Base-by-base conservation (phyloP, 1,284 basidiomycete genomes). In the Rhodotorula sp. region DNA sequence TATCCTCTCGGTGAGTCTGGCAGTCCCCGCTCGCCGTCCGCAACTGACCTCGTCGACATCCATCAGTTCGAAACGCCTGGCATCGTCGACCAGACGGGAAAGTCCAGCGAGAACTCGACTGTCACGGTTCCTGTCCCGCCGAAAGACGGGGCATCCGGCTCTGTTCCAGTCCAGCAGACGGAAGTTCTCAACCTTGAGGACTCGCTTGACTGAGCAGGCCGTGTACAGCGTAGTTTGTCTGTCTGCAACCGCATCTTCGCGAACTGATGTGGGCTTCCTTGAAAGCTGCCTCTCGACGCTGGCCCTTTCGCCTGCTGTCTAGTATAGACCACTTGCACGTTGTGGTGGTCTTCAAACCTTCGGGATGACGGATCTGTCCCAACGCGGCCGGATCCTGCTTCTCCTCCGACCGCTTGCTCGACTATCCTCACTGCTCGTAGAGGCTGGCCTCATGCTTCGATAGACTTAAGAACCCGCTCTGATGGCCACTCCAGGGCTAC, bases 1-100 rank as follows among this genome's bases (percentile, higher is more conserved):
- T 1, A 95, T 96, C 74, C 81, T 96, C 78, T 73, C 71, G 62
- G 69, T 69, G 44, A 59, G 71, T 47, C 22, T 46, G 4, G 20
- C 30, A 18, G 31, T 31, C 54, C 46, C 47, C 40, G 26, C 22
- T 1, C n/a, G 8, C 31, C 31, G n/a, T 55, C 24, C 13, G 11
- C 10, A 37, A 4, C 34, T n/a, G 34, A 56, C 28, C 30, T 11
- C 31, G 11, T 18, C 16, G 24, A 9, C 10, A 18, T 22, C 37
- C 3, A 15, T 20, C 70, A 72, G 67, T 74, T 74, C 48, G 72
- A 74, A 46, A 64, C 65, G 22, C 63, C 65, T 20, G 72, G 68
- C 40, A 62, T 74, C 18, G 57, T 68, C 26, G 72, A 74, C 46
- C 64, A 71, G 57, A 74, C 72, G 10, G 72, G 72, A 16, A 50